phyloP scores from a whole-genome alignment of 352 stramenopile species.

The Globisporangium perplexum region DNA sequence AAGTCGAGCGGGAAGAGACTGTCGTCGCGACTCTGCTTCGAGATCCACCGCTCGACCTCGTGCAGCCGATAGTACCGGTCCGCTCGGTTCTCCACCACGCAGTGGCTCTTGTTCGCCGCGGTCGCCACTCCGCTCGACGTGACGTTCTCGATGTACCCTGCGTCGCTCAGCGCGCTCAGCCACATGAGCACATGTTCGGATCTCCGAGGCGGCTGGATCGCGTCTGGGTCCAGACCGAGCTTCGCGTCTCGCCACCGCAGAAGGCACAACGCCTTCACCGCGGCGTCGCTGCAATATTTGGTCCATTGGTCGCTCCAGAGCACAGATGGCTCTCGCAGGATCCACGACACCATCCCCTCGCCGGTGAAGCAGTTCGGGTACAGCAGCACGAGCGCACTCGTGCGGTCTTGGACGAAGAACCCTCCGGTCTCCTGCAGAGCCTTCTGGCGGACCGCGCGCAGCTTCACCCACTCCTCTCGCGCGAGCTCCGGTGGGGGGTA shows the following conservation, averaged over 20 bases:
- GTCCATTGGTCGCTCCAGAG: constrained; percentile 53
- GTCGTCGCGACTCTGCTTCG: constrained; percentile 21
- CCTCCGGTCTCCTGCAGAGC: constrained; percentile 33
- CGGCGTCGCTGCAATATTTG: constrained; percentile 38
- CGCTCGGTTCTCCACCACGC: constrained; percentile 34
- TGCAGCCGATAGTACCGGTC: constrained; percentile 54
- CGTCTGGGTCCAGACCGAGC: constrained; percentile 35
- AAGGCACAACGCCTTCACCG: constrained; percentile 12
- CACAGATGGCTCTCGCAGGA: constrained; percentile 29
- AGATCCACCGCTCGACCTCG: constrained; percentile 44
- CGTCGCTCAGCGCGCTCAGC: constrained; percentile 51
- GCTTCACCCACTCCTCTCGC: constrained; percentile 49
- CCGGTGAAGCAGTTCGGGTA: constrained; percentile 50
- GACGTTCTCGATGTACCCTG: constrained; percentile 53
- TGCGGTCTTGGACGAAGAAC: constrained; percentile 55
- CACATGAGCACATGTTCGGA: constrained; percentile 34
- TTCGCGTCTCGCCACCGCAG: constrained; percentile 31
- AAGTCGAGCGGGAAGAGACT: constrained; percentile 64
- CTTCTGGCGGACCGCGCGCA: constrained; percentile 34
- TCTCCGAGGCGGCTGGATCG: constrained; percentile 34
- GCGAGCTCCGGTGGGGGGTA: constrained; percentile 11
- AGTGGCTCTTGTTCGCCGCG: constrained; percentile 29
- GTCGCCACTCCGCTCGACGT: constrained; percentile 12
- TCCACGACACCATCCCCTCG: constrained; percentile 60
- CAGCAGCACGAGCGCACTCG: constrained; percentile 24